Percentiles rank a stretch among this genome's conserved stretches.
Conservation (phyloP, 495 filamentous ascomycete species). For the Daldinia loculata region DNA sequence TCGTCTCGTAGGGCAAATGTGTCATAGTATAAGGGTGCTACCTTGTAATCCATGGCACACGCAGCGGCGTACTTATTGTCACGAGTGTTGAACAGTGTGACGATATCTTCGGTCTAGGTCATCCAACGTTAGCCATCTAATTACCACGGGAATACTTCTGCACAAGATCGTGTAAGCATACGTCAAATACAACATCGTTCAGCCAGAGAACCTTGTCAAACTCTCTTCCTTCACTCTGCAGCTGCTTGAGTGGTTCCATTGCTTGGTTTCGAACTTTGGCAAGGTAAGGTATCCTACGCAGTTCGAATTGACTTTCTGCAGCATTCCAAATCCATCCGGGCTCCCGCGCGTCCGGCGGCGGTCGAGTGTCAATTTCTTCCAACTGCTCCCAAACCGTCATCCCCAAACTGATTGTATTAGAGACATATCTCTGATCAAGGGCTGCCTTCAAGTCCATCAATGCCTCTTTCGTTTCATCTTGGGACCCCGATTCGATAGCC, state of each 20-base stretch:
- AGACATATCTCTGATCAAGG: constrained; percentile 61
- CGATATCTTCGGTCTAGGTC: constrained; percentile 67
- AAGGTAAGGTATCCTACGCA: constrained; percentile 74
- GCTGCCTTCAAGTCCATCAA: constrained; percentile 64
- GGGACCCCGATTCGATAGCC: constrained; percentile 75
- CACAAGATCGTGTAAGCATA: constrained; percentile 18
- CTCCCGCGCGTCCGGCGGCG: constrained; percentile 52
- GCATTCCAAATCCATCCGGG: constrained; percentile 65
- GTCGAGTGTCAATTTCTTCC: constrained; percentile 56
- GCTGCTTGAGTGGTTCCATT: constrained; percentile 52
- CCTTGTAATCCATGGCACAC: constrained; percentile 80
- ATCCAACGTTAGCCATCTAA: constrained; percentile 14
- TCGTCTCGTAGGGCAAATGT: constrained; percentile 84
- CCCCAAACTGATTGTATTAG: constrained; percentile 62
- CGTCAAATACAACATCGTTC: constrained; percentile 75
- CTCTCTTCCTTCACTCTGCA: constrained; percentile 52
- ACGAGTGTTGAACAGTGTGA: constrained; percentile 75
- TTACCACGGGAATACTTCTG: neutral
- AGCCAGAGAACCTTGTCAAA: constrained; percentile 80
- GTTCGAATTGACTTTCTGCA: constrained; percentile 59
- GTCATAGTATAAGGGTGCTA: constrained; percentile 77
- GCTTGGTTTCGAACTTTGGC: constrained; percentile 69
- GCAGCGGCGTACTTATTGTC: constrained; percentile 79
- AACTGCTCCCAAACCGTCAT: constrained; percentile 65
- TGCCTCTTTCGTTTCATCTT: constrained; percentile 70